These are phyloP conservation scores for Yarrowia divulgata DNA, from an alignment of 805 yeast species.

Conservation along the genomic window DNA sequence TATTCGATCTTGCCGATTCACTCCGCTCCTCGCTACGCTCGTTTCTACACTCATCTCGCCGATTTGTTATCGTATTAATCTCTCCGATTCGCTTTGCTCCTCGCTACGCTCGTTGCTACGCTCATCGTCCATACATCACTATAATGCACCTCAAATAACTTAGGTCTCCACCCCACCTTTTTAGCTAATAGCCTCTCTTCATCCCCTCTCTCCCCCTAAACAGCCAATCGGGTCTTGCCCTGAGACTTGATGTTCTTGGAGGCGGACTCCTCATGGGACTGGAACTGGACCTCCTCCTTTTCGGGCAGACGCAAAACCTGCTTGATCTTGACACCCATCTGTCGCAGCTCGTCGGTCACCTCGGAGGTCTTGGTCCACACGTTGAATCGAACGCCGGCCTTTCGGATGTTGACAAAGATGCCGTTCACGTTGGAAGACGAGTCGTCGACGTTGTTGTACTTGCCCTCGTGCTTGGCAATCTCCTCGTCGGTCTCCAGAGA, in stretches of 20 bases:
- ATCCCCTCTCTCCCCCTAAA: too few relatives aligned
- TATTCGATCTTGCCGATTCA: too few relatives aligned
- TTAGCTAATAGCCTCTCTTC: too few relatives aligned
- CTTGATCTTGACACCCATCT: constrained; percentile 88
- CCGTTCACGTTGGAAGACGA: constrained; percentile 89
- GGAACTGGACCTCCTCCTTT: constrained; percentile 79
- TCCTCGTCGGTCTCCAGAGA: constrained; percentile 77
- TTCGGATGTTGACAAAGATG: constrained; percentile 87
- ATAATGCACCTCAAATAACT: too few relatives aligned
- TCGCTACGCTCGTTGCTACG: too few relatives aligned
- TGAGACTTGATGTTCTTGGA: constrained; percentile 36
- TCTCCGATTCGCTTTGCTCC: too few relatives aligned
- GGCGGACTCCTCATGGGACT: constrained; percentile 38
- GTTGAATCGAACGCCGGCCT: constrained; percentile 80
- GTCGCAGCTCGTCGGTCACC: constrained; percentile 62
- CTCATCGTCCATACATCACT: too few relatives aligned
- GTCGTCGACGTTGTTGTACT: constrained; percentile 55
- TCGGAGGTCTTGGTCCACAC: constrained; percentile 90
- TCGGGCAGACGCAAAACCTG: constrained; percentile 78
- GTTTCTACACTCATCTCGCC: too few relatives aligned
- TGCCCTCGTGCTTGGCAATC: constrained; percentile 36
- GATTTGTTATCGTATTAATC: too few relatives aligned
- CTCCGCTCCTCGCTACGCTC: too few relatives aligned
- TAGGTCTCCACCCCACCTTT: neutral
- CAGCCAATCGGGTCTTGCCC: constrained; percentile 36